Evolutionary conservation across 1,139 yeast species (phyloP).

Genomic region (Hyphopichia fennica): DNA sequence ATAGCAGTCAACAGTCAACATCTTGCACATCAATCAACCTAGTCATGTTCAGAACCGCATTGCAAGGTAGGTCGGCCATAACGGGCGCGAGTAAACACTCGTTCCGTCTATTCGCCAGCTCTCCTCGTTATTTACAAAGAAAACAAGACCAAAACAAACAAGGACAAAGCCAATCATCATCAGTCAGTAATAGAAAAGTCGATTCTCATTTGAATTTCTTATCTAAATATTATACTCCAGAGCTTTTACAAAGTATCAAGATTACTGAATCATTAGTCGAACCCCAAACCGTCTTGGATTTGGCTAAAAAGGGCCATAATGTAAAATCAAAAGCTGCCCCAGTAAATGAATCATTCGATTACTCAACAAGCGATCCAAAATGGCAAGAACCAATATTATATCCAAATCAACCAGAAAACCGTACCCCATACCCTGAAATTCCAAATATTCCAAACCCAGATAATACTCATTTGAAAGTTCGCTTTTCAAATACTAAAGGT

Average conservation of each 20-base stretch:
- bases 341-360: constrained; percentile 25
- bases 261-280: constrained; percentile 74
- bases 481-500: constrained; percentile 24
- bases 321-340: constrained; percentile 37
- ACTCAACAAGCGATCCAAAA: constrained; percentile 37
- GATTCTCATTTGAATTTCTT: constrained; percentile 58
- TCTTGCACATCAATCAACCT: background rate
- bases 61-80: background rate
- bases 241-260: constrained; percentile 74
- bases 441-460: constrained; percentile 45
- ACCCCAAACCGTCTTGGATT: constrained; percentile 53
- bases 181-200: constrained; percentile 12
- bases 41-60: background rate
- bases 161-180: constrained; percentile 3
- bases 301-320: constrained; percentile 32
- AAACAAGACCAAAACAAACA: background rate
- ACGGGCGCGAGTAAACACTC: too few relatives aligned
- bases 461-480: constrained; percentile 38
- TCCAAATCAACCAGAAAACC: constrained; percentile 43
- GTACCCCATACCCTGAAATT: constrained; percentile 43
- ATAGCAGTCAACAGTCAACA: too few relatives aligned
- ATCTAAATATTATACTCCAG: constrained; percentile 72
- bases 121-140: background rate
- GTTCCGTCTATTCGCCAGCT: background rate
- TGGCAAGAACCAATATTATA: constrained; percentile 49